Percentiles rank a stretch among this genome's conserved stretches.
Evolutionary conservation across 2,329 filamentous ascomycete species (phyloP).

Genomic region (Pseudopithomyces maydicus): DNA sequence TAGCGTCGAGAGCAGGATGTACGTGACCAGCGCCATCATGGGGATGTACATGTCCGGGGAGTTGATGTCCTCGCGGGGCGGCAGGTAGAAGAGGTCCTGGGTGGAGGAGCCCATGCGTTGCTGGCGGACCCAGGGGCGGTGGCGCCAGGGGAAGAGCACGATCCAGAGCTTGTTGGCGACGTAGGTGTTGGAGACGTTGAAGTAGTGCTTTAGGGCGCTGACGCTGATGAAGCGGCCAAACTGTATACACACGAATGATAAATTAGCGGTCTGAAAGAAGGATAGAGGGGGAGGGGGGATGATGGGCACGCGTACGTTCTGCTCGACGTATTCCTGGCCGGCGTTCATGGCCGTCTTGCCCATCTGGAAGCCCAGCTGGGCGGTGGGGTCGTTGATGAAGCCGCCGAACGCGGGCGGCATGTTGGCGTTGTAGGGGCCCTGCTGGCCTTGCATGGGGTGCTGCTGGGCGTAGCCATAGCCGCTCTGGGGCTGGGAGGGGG

Average conservation of each 20-base stretch:
- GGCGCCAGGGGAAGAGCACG: slow-evolving; percentile 95
- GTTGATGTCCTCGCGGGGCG: slow-evolving; percentile 93
- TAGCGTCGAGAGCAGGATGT: slow-evolving; percentile 90
- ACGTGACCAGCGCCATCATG: slow-evolving; percentile 95
- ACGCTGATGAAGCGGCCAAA: slow-evolving; percentile 87
- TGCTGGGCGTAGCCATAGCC: slow-evolving; percentile 77
- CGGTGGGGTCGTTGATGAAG: slow-evolving; percentile 94
- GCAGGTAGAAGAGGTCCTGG: slow-evolving; percentile 74
- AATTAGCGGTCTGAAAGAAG: neutral
- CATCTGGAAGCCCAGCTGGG: slow-evolving; percentile 93
- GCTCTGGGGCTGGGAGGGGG: slow-evolving; percentile 69
- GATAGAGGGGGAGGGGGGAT: too few relatives aligned
- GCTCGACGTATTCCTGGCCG: slow-evolving; percentile 92
- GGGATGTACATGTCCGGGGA: slow-evolving; percentile 99
- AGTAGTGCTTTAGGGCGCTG: slow-evolving; percentile 95
- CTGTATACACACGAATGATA: slow-evolving; percentile 44
- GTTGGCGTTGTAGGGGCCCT: slow-evolving; percentile 33
- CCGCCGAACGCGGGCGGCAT: slow-evolving; percentile 73
- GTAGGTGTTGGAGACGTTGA: slow-evolving; percentile 98
- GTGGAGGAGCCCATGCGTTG: slow-evolving; percentile 67
- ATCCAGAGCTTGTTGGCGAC: slow-evolving; percentile 91
- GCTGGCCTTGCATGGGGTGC: slow-evolving; percentile 19
- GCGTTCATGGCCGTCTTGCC: slow-evolving; percentile 90
- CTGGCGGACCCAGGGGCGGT: slow-evolving; percentile 95
- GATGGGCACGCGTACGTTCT: slow-evolving; percentile 71